Percentiles rank a stretch among this genome's conserved stretches.
Conservation (phyloP, 768 basidiomycete species). For the Leccinum obscurum region DNA sequence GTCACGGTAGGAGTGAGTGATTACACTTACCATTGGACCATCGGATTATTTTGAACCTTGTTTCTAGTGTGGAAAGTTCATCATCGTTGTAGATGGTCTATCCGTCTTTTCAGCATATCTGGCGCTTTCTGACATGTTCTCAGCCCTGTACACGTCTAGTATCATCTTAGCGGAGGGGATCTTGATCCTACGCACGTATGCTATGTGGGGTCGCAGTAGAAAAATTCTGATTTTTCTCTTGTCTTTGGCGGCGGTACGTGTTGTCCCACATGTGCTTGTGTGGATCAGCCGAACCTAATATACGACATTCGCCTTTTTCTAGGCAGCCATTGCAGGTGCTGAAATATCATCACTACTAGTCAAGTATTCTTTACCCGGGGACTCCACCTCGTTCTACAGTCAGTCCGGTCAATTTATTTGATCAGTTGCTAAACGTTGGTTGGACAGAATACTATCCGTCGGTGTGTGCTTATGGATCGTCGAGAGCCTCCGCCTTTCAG, state of each 20-base stretch:
- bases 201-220: conserved; percentile 24
- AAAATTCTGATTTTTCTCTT: conserved; percentile 19
- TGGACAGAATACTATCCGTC: conserved; percentile 23
- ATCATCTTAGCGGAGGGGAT: conserved; percentile 6
- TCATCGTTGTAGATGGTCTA: conserved; percentile 19
- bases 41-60: neutral
- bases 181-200: conserved; percentile 26
- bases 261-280: neutral
- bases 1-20: conserved; percentile 4
- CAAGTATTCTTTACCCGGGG: conserved; percentile 16
- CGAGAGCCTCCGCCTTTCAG: conserved; percentile 15
- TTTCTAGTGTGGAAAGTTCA: conserved; percentile 25
- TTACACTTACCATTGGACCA: neutral
- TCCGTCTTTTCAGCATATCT: neutral
- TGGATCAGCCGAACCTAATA: no score
- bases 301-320: neutral
- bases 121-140: neutral
- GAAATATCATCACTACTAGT: neutral
- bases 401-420: conserved; percentile 4
- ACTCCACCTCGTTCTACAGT: conserved; percentile 20
- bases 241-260: conserved; percentile 18
- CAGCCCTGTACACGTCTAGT: conserved; percentile 18
- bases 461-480: conserved; percentile 17
- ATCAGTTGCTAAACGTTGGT: neutral
- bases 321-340: conserved; percentile 18